Conservation (phyloP, 139 green algal genomes). For the Closterium sp. region DNA sequence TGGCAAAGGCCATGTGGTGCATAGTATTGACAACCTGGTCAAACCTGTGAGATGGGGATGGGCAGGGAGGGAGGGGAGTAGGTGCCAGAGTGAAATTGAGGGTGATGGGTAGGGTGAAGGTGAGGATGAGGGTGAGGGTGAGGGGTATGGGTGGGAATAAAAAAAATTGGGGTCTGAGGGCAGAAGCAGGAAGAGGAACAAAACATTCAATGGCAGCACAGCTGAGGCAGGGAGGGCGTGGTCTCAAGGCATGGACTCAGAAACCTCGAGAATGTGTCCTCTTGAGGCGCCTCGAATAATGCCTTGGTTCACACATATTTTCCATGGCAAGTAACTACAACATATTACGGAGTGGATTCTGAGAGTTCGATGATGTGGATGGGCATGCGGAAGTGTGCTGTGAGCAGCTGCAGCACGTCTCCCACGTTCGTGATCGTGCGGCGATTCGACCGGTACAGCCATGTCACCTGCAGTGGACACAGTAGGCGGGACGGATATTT, state of each 20-base stretch:
- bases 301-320: too few relatives aligned
- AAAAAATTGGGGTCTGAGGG: background rate
- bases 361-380: slow-evolving; percentile 21
- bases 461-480: slow-evolving; percentile 11
- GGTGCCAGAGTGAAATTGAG: background rate
- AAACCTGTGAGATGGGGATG: background rate
- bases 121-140: too few relatives aligned
- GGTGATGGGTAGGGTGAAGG: background rate
- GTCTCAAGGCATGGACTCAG: too few relatives aligned
- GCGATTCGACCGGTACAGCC: background rate
- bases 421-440: slow-evolving; percentile 3
- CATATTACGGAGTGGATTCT: background rate
- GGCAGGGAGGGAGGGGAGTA: background rate
- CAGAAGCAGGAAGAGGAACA: background rate
- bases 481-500: background rate
- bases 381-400: slow-evolving; percentile 8
- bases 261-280: too few relatives aligned
- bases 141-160: too few relatives aligned
- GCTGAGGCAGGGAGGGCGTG: background rate
- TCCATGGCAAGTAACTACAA: too few relatives aligned
- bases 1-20: background rate
- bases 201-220: too few relatives aligned
- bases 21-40: background rate
- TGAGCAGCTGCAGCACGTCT: slow-evolving; percentile 6
- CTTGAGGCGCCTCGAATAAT: too few relatives aligned